Conservation (phyloP, 176 grass and related monocot genomes). For the Lolium perenne region DNA sequence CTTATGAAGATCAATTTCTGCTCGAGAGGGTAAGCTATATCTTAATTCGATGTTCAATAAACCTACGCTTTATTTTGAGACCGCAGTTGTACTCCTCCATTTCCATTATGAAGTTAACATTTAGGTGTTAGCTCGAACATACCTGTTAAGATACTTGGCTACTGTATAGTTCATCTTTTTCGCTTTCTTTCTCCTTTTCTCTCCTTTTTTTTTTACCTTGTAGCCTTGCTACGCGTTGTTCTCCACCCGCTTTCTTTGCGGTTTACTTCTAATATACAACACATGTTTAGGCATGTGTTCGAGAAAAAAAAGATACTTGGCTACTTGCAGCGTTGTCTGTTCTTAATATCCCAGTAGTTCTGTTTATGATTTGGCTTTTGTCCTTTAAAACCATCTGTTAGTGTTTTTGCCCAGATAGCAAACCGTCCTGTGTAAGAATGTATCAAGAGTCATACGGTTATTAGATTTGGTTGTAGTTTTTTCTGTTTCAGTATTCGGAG, state of each 20-base stretch:
- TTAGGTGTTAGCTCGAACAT: constrained; percentile 32
- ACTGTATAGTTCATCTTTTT: no score
- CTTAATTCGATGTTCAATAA: constrained; percentile 23
- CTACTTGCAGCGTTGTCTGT: background rate
- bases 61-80: constrained; percentile 24
- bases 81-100: background rate
- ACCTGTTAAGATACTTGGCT: constrained; percentile 13
- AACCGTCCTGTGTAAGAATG: background rate
- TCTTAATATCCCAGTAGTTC: constrained; percentile 13
- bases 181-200: no score
- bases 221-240: no score
- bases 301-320: no score
- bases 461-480: background rate
- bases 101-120: constrained; percentile 12
- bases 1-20: constrained; percentile 80
- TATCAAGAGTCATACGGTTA: constrained; percentile 8
- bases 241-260: no score
- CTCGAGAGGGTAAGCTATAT: constrained; percentile 74
- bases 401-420: background rate
- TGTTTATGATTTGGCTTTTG: background rate
- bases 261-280: no score
- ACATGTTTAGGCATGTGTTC: no score
- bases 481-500: background rate
- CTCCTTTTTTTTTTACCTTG: no score
- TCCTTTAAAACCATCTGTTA: background rate